phyloP scores from a whole-genome alignment of 345 rosid species.

The Eucalyptus dawsonii region DNA sequence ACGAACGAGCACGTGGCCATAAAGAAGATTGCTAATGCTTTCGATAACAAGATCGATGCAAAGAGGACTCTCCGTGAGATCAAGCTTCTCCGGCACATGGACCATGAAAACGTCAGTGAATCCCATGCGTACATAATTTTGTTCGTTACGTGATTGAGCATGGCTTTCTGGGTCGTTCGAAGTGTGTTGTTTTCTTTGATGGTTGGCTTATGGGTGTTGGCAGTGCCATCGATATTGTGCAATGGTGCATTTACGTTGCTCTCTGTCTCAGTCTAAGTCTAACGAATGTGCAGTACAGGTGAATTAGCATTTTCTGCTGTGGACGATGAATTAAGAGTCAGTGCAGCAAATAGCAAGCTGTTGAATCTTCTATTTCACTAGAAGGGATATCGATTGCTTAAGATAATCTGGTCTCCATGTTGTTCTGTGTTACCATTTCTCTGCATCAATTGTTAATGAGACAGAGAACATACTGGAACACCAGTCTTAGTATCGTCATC shows the following conservation, averaged over 20 bases:
- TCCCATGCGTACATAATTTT: neutral
- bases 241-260: neutral
- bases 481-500: accelerated
- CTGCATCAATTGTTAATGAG: neutral
- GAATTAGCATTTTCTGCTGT: neutral
- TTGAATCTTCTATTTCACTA: neutral
- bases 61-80: constrained; percentile 97
- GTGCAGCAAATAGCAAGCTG: neutral
- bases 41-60: constrained; percentile 68
- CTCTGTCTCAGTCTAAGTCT: neutral
- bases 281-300: neutral
- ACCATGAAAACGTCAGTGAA: constrained; percentile 92
- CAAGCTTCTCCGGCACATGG: constrained; percentile 92
- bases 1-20: constrained; percentile 72
- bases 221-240: neutral
- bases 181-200: neutral
- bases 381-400: neutral
- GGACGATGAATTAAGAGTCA: neutral
- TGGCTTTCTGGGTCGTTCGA: neutral
- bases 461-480: neutral
- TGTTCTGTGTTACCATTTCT: accelerated
- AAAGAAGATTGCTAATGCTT: constrained; percentile 81
- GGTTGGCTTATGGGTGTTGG: neutral
- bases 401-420: neutral
- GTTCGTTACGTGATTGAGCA: neutral